These are phyloP conservation scores for Xylariaceae sp. DNA, from an alignment of 2,329 filamentous ascomycete species.

Conservation along the genomic window DNA sequence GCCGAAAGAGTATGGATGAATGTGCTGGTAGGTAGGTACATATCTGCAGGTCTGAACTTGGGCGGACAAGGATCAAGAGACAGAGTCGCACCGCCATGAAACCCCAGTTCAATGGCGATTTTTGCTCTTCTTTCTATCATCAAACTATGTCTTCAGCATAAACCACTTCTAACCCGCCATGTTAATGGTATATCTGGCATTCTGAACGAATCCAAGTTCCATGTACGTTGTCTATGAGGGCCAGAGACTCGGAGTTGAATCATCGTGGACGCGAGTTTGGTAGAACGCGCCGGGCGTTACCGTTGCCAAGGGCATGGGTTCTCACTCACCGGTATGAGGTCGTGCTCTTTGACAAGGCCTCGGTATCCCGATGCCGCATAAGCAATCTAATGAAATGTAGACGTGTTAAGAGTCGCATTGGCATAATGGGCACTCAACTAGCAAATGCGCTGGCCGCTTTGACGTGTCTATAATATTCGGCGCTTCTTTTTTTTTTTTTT, in stretches of 20 bases:
- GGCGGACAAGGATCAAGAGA: constrained; percentile 6
- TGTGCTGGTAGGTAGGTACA: constrained; percentile 1
- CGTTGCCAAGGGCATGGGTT: constrained; percentile 7
- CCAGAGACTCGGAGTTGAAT: constrained; percentile 11
- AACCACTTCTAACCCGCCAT: constrained; percentile 13
- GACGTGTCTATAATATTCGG: constrained; percentile 16
- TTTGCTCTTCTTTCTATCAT: background rate
- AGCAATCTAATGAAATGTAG: constrained; percentile 16
- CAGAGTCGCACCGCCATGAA: constrained; percentile 10
- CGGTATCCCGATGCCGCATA: constrained; percentile 14
- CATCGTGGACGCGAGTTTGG: constrained; percentile 4
- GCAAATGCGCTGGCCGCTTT: constrained; percentile 24
- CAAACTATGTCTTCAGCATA: constrained; percentile 7
- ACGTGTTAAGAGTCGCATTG: constrained; percentile 21
- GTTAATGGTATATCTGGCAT: background rate
- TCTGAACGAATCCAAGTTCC: constrained; percentile 5
- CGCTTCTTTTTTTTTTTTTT: constrained; percentile 10
- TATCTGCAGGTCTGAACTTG: constrained; percentile 13
- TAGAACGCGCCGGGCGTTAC: constrained; percentile 3
- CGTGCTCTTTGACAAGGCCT: constrained; percentile 8
- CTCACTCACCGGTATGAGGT: constrained; percentile 6
- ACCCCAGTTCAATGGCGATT: constrained; percentile 9
- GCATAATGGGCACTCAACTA: constrained; percentile 21
- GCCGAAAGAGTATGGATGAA: constrained; percentile 6
- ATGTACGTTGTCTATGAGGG: constrained; percentile 8